Base-by-base conservation (phyloP, 2,329 filamentous ascomycete species). In the Cytospora schulzeri region DNA sequence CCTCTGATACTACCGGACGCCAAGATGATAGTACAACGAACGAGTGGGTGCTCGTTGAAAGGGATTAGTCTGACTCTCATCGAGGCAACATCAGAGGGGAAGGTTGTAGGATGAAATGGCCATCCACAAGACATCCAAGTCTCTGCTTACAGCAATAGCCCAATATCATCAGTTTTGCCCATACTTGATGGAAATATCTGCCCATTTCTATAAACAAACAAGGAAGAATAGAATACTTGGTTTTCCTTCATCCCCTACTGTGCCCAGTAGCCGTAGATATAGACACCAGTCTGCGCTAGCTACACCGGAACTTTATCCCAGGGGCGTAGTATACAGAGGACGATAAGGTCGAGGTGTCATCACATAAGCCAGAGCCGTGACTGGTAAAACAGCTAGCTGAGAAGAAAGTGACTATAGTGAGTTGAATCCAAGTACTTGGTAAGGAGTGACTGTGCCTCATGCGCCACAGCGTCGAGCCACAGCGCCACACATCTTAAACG, bases 11-110 rank as follows among this genome's bases (percentile, higher is more conserved):
- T 11, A 26, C 12, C 14, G 17, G 11, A 19, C 26, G 31, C 2
- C n/a, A 12, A 48, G 7, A 48, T 5, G n/a, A 48, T 12, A 2
- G n/a, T n/a, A 26, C 59, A 9, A 9, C 38, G 15, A 55, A 50
- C 5, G 59, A 55, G 38, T 55, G 51, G 59, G 38, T 55, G 2
- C 26, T 62, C 6, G 38, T 55, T 8, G 29, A 56, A 17, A 19
- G 60, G 24, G 17, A 28, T 4, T 50, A 50, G 51, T 14, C 29
- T 31, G 29, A n/a, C 9, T 11, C 9, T 22, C 3, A 48, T 12
- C 11, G 19, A 17, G n/a, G 19, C 9, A 48, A 48, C 45, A 48
- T 7, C 14, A 24, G 22, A 14, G 2, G 45, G 19, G 11, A 14
- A 1, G 45, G 8, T 19, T 48, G 11, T 48, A 48, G 12, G 45